These are phyloP conservation scores for Pyrenopolyporus hunteri DNA, from an alignment of 495 filamentous ascomycete species.

Conservation along the genomic window DNA sequence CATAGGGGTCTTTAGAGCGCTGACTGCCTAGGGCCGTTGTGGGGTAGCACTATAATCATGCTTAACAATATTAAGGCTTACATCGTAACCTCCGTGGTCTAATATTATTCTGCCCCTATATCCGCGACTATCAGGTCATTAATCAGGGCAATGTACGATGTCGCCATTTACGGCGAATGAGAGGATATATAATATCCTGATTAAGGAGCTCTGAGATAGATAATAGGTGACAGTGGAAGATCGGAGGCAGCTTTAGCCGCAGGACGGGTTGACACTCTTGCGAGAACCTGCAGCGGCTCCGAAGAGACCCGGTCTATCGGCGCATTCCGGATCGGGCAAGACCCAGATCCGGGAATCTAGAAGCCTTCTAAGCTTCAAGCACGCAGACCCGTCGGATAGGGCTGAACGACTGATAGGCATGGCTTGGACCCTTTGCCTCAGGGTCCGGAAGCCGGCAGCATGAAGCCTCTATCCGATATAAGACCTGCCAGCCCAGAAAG, in stretches of 20 bases:
- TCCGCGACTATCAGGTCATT: conserved; percentile 12
- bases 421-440: background rate
- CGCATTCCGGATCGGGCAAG: conserved; percentile 30
- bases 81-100: background rate
- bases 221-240: background rate
- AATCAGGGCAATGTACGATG: conserved; percentile 4
- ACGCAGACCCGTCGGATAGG: conserved; percentile 3
- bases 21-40: conserved; percentile 4
- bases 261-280: background rate
- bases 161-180: conserved; percentile 10
- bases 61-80: conserved; percentile 9
- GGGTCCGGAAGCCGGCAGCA: conserved; percentile 4
- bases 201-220: conserved; percentile 10
- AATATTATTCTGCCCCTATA: background rate
- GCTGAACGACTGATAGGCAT: conserved; percentile 1
- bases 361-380: conserved; percentile 8
- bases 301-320: conserved; percentile 26
- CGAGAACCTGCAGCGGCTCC: conserved; percentile 10
- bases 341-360: background rate
- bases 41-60: conserved; percentile 17
- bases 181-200: conserved; percentile 5
- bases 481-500: background rate
- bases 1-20: background rate
- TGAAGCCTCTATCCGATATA: conserved; percentile 1
- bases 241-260: conserved; percentile 15